Percentiles rank a stretch among this genome's conserved stretches.
Conservation (phyloP, 768 basidiomycete species). For the Amylocystis lapponica region DNA sequence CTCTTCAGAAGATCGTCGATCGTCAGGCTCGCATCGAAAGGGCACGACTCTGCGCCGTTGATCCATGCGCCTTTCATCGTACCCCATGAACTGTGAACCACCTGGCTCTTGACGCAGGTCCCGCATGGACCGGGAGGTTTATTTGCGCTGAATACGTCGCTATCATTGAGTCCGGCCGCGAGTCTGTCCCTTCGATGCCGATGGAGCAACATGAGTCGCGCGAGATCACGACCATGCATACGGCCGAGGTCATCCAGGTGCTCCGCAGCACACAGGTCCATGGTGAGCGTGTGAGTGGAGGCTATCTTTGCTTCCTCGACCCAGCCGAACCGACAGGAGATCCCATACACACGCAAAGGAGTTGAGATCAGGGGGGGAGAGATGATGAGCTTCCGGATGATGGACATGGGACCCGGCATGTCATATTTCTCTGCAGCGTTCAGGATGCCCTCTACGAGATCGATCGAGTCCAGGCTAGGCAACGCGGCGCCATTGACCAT, state of each 20-base stretch:
- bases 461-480: constrained; percentile 34
- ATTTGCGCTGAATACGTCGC: constrained; percentile 26
- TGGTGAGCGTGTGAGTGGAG: constrained; percentile 33
- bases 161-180: constrained; percentile 30
- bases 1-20: too few species aligned
- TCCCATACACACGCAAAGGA: constrained; percentile 43
- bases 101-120: too few species aligned
- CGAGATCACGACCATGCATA: constrained; percentile 30
- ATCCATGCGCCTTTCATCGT: too few species aligned
- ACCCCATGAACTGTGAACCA: too few species aligned
- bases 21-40: too few species aligned
- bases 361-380: constrained; percentile 34
- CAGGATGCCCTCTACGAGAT: constrained; percentile 35
- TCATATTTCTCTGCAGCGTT: constrained; percentile 42
- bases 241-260: constrained; percentile 27
- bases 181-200: constrained; percentile 34
- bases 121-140: too few species aligned
- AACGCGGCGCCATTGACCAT: constrained; percentile 38
- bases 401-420: constrained; percentile 37
- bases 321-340: constrained; percentile 41
- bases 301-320: constrained; percentile 38
- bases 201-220: constrained; percentile 36
- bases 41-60: too few species aligned
- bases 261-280: constrained; percentile 33
- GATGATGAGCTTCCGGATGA: constrained; percentile 37